phyloP scores from a whole-genome alignment of 371 early-diverging fungal species.

The Zychaea mexicana region DNA sequence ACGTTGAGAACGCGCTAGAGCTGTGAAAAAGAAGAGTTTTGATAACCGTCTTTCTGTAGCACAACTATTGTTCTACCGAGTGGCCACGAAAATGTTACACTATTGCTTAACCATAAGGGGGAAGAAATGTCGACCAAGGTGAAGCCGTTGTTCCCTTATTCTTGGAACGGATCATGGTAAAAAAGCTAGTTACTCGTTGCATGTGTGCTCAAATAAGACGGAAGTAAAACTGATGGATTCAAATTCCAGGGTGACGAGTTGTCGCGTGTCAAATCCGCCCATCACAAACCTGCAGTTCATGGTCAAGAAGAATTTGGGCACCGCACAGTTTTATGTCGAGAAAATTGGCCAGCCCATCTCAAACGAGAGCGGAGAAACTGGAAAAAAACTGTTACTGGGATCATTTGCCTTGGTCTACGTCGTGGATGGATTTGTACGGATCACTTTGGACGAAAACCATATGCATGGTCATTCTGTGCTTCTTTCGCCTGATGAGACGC shows the following conservation, averaged over 20 bases:
- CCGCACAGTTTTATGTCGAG: conserved; percentile 43
- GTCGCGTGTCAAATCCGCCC: conserved; percentile 54
- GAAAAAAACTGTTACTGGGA: conserved; percentile 55
- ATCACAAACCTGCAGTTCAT: conserved; percentile 58
- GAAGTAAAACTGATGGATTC: background rate
- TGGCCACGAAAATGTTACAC: conserved; percentile 28
- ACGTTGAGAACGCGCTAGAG: background rate
- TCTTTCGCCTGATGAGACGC: conserved; percentile 52
- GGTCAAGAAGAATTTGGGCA: conserved; percentile 49
- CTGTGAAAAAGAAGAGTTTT: background rate
- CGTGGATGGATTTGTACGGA: conserved; percentile 56
- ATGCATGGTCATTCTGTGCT: conserved; percentile 19
- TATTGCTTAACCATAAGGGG: conserved; percentile 60
- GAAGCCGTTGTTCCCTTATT: conserved; percentile 64
- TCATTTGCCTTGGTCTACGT: conserved; percentile 63
- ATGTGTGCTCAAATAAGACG: background rate
- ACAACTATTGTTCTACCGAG: conserved; percentile 43
- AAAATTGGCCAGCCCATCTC: conserved; percentile 44
- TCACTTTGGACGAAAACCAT: conserved; percentile 51
- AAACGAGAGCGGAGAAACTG: conserved; percentile 43
- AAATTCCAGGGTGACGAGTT: conserved; percentile 35
- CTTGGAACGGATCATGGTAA: conserved; percentile 64
- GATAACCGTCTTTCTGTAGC: conserved; percentile 7
- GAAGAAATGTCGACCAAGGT: conserved; percentile 55
- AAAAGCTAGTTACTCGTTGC: background rate